A percentile compares a stretch with the other conserved stretches of the same genome.
These are phyloP conservation scores for Phytophthora sp. DNA, from an alignment of 352 stramenopile species.

Conservation along the genomic window DNA sequence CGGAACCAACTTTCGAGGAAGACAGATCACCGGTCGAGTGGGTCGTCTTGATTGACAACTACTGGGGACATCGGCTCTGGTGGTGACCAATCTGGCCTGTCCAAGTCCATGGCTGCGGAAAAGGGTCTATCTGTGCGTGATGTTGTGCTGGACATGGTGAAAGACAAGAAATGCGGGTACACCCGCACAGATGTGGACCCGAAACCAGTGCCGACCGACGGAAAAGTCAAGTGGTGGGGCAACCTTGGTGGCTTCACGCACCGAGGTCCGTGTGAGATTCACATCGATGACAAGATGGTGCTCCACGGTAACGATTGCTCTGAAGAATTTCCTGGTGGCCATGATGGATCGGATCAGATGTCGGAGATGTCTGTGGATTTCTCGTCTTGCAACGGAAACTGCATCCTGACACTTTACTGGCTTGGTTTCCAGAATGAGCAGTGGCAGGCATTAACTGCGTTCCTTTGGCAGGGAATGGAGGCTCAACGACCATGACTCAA, in stretches of 20 bases:
- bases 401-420: conserved; percentile 55
- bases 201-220: conserved; percentile 41
- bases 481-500: no score
- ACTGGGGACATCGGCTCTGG: conserved; percentile 38
- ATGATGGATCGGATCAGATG: conserved; percentile 16
- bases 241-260: conserved; percentile 40
- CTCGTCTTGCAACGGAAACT: conserved; percentile 42
- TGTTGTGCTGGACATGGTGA: conserved; percentile 41
- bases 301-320: conserved; percentile 46
- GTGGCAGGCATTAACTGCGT: conserved; percentile 44
- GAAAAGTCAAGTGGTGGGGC: conserved; percentile 33
- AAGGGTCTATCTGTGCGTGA: conserved; percentile 36
- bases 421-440: conserved; percentile 42
- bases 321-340: conserved; percentile 31
- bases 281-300: conserved; percentile 49
- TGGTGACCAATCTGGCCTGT: conserved; percentile 34
- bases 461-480: conserved; percentile 19
- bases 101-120: conserved; percentile 32
- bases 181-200: conserved; percentile 30
- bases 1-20: conserved; percentile 15
- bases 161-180: conserved; percentile 39
- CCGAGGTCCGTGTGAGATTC: conserved; percentile 51
- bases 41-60: conserved; percentile 29
- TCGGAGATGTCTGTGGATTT: conserved; percentile 45
- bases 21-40: conserved; percentile 8